Percentiles rank a stretch among this genome's conserved stretches.
Conservation (phyloP, 2,329 filamentous ascomycete species). For the Botrytis tulipae region DNA sequence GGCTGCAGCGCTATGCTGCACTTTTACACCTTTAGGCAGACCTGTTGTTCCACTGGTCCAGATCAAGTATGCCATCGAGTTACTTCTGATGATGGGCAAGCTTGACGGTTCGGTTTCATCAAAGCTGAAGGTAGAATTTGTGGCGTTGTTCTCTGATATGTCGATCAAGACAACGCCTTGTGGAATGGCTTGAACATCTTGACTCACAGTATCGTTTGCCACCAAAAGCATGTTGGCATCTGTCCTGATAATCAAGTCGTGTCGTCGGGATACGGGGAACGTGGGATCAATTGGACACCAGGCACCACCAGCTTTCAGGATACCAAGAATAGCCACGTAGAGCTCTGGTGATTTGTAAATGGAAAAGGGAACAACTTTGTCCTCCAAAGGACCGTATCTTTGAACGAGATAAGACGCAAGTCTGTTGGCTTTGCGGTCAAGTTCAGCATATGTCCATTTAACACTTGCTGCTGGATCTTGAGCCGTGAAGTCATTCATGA, state of each 20-base stretch:
- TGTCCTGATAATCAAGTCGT: constrained; percentile 13
- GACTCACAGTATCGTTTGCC: neutral
- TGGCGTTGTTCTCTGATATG: neutral
- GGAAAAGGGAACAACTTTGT: constrained; percentile 13
- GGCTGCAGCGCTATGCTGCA: constrained; percentile 23
- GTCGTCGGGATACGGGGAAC: constrained; percentile 21
- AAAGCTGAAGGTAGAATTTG: neutral
- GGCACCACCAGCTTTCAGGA: constrained; percentile 40
- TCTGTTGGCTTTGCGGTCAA: neutral
- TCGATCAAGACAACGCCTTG: constrained; percentile 4
- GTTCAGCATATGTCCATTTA: constrained; percentile 12
- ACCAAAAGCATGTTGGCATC: constrained; percentile 1
- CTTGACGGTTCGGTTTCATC: neutral
- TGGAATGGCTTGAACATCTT: constrained; percentile 2
- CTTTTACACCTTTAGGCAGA: constrained; percentile 28
- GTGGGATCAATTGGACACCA: constrained; percentile 41
- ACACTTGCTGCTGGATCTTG: neutral
- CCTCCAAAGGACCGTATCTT: constrained; percentile 7
- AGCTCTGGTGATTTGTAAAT: constrained; percentile 35
- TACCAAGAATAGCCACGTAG: constrained; percentile 38
- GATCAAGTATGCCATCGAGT: constrained; percentile 25
- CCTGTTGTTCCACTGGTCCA: constrained; percentile 28
- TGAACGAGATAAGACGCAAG: constrained; percentile 11
- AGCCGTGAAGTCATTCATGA: neutral
- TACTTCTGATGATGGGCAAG: neutral